Evolutionary conservation across 2,329 filamentous ascomycete species (phyloP).

Genomic region (Fusarium oligoseptatum): DNA sequence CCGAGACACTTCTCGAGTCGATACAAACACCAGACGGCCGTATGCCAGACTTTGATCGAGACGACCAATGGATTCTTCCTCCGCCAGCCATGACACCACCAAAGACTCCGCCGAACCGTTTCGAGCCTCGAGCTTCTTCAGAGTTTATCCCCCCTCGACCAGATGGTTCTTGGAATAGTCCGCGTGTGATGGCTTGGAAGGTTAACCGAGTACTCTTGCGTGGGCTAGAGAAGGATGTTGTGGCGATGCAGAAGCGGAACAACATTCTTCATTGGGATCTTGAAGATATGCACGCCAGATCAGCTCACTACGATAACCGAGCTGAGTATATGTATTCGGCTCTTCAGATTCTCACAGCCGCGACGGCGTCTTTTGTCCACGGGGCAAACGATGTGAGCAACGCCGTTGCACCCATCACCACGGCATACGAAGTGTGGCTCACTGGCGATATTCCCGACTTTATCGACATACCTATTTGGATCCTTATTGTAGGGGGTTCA

Average conservation of each 20-base stretch:
- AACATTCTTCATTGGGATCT: conserved; percentile 64
- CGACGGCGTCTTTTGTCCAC: conserved; percentile 74
- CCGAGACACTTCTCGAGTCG: conserved; percentile 51
- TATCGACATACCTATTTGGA: conserved; percentile 70
- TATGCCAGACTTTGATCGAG: conserved; percentile 45
- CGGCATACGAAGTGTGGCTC: conserved; percentile 72
- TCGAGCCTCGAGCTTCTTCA: conserved; percentile 18
- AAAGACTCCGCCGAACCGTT: conserved; percentile 22
- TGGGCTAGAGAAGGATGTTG: conserved; percentile 63
- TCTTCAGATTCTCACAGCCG: conserved; percentile 71
- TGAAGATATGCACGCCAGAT: conserved; percentile 66
- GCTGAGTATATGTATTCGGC: conserved; percentile 73
- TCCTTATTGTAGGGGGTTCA: conserved; percentile 66
- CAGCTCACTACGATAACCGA: conserved; percentile 72
- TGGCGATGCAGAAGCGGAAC: conserved; percentile 60
- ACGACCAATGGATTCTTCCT: conserved; percentile 51
- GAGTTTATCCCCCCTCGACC: conserved; percentile 51
- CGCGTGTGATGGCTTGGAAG: conserved; percentile 57
- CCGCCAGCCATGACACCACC: conserved; percentile 46
- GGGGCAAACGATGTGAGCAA: conserved; percentile 77
- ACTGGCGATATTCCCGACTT: conserved; percentile 58
- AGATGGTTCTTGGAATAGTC: conserved; percentile 56
- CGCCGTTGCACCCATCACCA: conserved; percentile 73
- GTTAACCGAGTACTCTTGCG: conserved; percentile 58
- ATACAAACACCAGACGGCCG: conserved; percentile 47